Base-by-base conservation (phyloP, 345 rosid genomes). In the Crucihimalaya himalaica region DNA sequence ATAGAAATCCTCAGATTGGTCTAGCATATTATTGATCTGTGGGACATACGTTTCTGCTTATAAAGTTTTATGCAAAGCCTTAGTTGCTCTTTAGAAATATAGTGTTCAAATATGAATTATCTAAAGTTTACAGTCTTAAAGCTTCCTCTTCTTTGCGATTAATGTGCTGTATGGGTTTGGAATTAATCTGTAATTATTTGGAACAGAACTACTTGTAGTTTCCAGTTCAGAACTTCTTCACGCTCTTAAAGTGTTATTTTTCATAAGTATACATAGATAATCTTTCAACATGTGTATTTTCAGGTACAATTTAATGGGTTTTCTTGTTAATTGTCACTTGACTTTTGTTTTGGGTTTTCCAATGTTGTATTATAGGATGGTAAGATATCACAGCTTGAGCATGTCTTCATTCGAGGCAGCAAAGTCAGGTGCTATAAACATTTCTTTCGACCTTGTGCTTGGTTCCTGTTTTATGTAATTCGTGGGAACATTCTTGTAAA, bases 301-400 rank as follows among this genome's bases (percentile, higher is more conserved):
- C 19, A 3, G 7, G 18, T 68, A 19, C 6, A 68, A 15, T 23
- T n/a, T 54, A 6, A 15, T 55, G 58, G 19, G 5, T 39, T 63
- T 18, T 14, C 15, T 57, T 57, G 25, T 46, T 23, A 16, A 19
- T 35, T 25, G 47, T 55, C 35, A 70, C 32, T 34, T 46, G 27
- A 23, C 28, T 19, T 50, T 32, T 70, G 37, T 27, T 68, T 14
- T 19, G 79, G 45, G 18, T 51, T 68, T 23, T 12, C 7, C 7
- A 51, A 4, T 62, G 59, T 20, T 51, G 56, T 61, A 31, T 75
- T 54, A 34, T 85, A 92, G 99, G 98, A 96, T 83, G 97, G 99
- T 62, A 92, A 90, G 82, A 84, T 92, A 50, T 92, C 99, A 31
- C 97, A 87, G 79, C 99, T 95, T 71, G 99, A 95, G 85, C 99